These are phyloP conservation scores for Pisolithus orientalis DNA, from an alignment of 768 basidiomycete genomes.

Conservation along the genomic window DNA sequence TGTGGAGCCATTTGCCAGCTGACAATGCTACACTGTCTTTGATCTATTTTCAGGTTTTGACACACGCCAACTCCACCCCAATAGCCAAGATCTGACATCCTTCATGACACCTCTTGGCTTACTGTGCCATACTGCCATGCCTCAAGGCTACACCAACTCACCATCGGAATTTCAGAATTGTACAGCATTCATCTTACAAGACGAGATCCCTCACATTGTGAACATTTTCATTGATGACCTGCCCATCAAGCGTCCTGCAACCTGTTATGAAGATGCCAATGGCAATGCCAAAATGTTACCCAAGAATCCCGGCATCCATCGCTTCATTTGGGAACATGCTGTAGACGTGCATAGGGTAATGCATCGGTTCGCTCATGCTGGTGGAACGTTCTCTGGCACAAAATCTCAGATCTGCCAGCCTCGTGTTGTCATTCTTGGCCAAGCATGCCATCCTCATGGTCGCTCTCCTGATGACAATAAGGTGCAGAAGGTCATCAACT, in stretches of 20 bases:
- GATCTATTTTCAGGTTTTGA: no score
- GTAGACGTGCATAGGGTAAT: no score
- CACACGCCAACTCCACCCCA: no score
- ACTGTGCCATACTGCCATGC: no score
- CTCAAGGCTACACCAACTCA: no score
- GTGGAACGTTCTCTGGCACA: constrained; percentile 31
- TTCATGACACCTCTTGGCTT: no score
- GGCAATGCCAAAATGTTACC: constrained; percentile 29
- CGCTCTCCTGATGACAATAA: constrained; percentile 19
- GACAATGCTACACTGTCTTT: no score
- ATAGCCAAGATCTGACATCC: no score
- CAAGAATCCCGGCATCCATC: no score
- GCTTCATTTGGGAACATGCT: no score
- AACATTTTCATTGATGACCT: constrained; percentile 36
- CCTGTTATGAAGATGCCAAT: constrained; percentile 21
- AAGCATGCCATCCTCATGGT: constrained; percentile 32
- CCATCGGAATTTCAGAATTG: no score
- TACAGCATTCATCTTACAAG: constrained; percentile 22
- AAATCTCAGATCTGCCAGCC: constrained; percentile 28
- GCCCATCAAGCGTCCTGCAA: constrained; percentile 23
- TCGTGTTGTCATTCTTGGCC: constrained; percentile 29
- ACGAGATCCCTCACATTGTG: constrained; percentile 34
- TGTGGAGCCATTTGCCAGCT: no score
- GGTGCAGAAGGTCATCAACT: constrained; percentile 23
- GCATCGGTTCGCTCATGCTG: constrained; percentile 11